Percentiles rank a stretch among this genome's conserved stretches.
These are phyloP conservation scores for Lipomyces spencermartinsiae DNA, from an alignment of 805 yeast genomes.

Conservation along the genomic window DNA sequence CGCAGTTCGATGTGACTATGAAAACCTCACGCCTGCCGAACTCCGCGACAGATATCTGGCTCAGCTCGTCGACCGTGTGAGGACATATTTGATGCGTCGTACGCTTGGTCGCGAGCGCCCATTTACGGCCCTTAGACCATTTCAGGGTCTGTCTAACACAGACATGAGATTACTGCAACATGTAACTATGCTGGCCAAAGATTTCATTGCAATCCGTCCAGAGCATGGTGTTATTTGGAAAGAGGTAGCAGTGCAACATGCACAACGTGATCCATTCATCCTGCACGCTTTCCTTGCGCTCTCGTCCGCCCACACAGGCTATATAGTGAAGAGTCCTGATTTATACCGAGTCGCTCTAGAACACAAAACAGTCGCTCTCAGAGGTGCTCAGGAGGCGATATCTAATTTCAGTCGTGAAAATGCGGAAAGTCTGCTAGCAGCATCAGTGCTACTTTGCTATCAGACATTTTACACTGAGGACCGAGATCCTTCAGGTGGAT, in stretches of 20 bases:
- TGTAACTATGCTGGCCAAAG: slow-evolving; percentile 21
- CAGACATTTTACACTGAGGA: slow-evolving; percentile 30
- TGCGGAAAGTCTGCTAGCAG: slow-evolving; percentile 21
- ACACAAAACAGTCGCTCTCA: slow-evolving; percentile 25
- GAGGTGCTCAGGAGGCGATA: slow-evolving; percentile 29
- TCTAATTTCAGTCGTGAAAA: slow-evolving; percentile 21
- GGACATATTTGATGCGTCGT: slow-evolving; percentile 5
- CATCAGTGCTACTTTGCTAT: slow-evolving; percentile 27
- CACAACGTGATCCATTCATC: slow-evolving; percentile 30
- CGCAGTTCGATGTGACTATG: slow-evolving; percentile 30
- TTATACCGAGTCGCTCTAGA: slow-evolving; percentile 25
- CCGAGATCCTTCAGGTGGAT: slow-evolving; percentile 26
- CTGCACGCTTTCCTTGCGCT: slow-evolving; percentile 30
- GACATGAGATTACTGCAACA: slow-evolving; percentile 25
- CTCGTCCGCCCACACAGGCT: slow-evolving; percentile 28
- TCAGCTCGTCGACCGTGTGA: slow-evolving; percentile 22
- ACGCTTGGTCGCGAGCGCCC: not conserved
- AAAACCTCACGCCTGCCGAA: slow-evolving; percentile 19
- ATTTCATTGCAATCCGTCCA: slow-evolving; percentile 26
- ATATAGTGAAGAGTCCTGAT: slow-evolving; percentile 14
- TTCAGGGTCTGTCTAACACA: slow-evolving; percentile 9
- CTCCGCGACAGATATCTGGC: slow-evolving; percentile 26
- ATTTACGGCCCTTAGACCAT: not conserved
- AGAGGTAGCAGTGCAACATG: slow-evolving; percentile 28
- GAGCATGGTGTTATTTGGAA: slow-evolving; percentile 29